phyloP scores from a whole-genome alignment of 305 asterid genomes.

The Rubia tinctorum region DNA sequence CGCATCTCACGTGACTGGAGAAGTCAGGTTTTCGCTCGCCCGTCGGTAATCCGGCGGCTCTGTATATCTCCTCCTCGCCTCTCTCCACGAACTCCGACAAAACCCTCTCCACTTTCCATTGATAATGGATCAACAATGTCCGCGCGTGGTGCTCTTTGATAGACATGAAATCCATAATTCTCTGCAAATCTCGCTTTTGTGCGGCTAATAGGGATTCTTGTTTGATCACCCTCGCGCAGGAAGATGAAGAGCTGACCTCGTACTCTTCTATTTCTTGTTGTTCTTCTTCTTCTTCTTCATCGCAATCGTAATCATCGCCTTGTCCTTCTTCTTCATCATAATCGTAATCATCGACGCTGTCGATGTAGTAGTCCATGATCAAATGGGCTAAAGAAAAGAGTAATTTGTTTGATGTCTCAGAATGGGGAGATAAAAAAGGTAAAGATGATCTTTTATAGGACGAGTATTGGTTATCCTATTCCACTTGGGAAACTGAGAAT shows the following conservation, averaged over 20 bases:
- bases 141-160: conserved; percentile 53
- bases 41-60: conserved; percentile 39
- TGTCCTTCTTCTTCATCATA: conserved; percentile 16
- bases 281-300: not conserved
- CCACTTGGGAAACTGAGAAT: too few species aligned
- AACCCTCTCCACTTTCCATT: conserved; percentile 48
- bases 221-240: conserved; percentile 33
- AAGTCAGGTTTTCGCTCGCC: conserved; percentile 9
- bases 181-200: conserved; percentile 50
- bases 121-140: conserved; percentile 48
- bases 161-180: conserved; percentile 47
- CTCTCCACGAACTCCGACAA: conserved; percentile 33
- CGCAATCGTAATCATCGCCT: not conserved
- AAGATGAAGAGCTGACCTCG: conserved; percentile 10
- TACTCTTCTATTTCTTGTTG: not conserved
- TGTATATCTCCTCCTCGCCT: conserved; percentile 35
- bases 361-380: conserved; percentile 20
- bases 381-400: not conserved
- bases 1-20: conserved; percentile 25
- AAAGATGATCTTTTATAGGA: too few species aligned
- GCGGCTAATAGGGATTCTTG: conserved; percentile 58
- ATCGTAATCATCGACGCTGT: conserved; percentile 32
- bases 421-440: not conserved
- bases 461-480: too few species aligned
- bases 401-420: not conserved